phyloP scores from a whole-genome alignment of 2,329 filamentous ascomycete species.

The Colletotrichum higginsianum region DNA sequence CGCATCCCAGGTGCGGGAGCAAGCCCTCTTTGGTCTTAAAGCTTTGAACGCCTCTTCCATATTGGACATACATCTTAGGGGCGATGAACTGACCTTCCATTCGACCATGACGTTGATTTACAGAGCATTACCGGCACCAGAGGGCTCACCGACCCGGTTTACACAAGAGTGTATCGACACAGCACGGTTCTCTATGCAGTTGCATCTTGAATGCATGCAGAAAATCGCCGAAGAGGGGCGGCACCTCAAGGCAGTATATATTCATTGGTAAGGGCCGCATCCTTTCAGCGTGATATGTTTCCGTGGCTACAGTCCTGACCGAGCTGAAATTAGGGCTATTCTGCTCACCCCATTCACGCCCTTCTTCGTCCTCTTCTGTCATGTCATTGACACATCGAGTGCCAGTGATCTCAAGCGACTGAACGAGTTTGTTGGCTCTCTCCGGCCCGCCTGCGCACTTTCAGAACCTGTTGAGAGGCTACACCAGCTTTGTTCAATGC shows the following conservation, averaged over 20 bases:
- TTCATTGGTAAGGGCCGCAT: conserved; percentile 63
- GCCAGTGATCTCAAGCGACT: conserved; percentile 69
- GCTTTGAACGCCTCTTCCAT: conserved; percentile 57
- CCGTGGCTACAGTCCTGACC: conserved; percentile 40
- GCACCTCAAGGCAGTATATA: conserved; percentile 61
- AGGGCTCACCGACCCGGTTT: conserved; percentile 60
- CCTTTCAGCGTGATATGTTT: neutral
- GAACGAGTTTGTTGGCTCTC: conserved; percentile 68
- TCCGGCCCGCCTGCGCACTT: conserved; percentile 32
- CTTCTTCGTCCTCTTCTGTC: conserved; percentile 72
- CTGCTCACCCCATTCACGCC: conserved; percentile 72
- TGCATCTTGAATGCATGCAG: conserved; percentile 62
- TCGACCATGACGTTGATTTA: conserved; percentile 67
- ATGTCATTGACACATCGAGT: conserved; percentile 68
- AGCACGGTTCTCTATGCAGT: conserved; percentile 64
- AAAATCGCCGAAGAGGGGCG: conserved; percentile 52
- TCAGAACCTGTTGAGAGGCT: conserved; percentile 58
- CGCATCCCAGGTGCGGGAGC: conserved; percentile 52
- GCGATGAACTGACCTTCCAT: conserved; percentile 64
- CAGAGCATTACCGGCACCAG: conserved; percentile 64
- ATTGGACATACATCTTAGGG: conserved; percentile 60
- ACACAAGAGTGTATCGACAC: conserved; percentile 64
- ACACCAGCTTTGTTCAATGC: conserved; percentile 73
- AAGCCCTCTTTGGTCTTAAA: conserved; percentile 55
- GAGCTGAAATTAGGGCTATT: conserved; percentile 59